Base-by-base conservation (phyloP, 108 stramenopile genomes). In the Chaetoceros muelleri region DNA sequence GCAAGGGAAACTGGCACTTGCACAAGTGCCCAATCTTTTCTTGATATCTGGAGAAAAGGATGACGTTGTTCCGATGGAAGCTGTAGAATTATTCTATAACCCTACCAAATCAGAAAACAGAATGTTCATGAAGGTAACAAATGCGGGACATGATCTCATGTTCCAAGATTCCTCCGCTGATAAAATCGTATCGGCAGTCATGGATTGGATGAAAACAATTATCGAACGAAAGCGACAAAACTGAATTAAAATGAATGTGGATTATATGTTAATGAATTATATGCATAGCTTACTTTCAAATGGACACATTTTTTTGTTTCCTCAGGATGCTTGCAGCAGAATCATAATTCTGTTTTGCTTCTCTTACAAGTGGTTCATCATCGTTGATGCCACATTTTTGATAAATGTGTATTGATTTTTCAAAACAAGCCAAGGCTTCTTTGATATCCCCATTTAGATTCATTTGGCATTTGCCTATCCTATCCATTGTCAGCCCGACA, bases 31-130 rank as follows among this genome's bases (percentile, higher is more conserved):
- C 0, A 50, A 64, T 20, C 13, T 73, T 20, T 53, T 60, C 30
- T 57, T 78, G n/a, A 45, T 78, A 21, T 28, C 46, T 47, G 76
- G 76, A 2, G 56, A 53, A 18, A 61, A 50, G 24, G 76, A 78
- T 57, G 48, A 58, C 30, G 48, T 77, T 28, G 69, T 69, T 62
- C 65, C 63, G 16, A 19, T 56, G 0, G 51, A 61, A 17, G 30
- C 49, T 2, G 52, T 69, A 20, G 27, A 59, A 46, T 52, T 29
- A 29, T 65, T 69, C 20, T 46, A 50, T 2, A 25, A 61, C 20
- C 48, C 48, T 20, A 27, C 57, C 30, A 30, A 59, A 54, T 28
- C 30, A 8, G 1, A 3, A 0, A 19, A 48, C 28, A 68, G 64
- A 27, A 58, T 40, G 30, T 24, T 73, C 23, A 27, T 46, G 3